Percentiles rank a stretch among this genome's conserved stretches.
Conservation (phyloP, 371 early-diverging fungal genomes). For the Furculomyces boomerangus region DNA sequence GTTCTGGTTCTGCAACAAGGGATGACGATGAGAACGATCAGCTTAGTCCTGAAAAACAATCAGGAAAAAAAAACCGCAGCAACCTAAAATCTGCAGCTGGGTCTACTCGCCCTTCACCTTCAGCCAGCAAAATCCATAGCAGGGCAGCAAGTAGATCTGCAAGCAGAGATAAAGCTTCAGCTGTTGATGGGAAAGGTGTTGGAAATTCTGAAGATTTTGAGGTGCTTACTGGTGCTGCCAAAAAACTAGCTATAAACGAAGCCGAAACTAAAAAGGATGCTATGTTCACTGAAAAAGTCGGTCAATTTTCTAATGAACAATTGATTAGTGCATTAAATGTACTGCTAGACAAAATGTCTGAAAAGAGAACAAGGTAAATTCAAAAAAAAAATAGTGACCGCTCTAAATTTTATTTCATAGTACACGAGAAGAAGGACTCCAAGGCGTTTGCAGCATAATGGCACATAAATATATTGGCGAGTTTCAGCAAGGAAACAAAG, state of each 20-base stretch:
- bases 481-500: conserved; percentile 17
- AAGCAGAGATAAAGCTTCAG: neutral
- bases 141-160: neutral
- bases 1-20: neutral
- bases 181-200: neutral
- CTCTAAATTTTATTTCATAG: conserved; percentile 7
- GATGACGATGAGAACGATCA: neutral
- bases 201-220: neutral
- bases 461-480: conserved; percentile 30
- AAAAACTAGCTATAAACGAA: neutral
- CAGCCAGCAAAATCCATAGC: neutral
- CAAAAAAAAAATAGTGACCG: neutral
- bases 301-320: neutral
- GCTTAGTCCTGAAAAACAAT: neutral
- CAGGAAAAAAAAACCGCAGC: neutral
- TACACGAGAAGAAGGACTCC: conserved; percentile 28
- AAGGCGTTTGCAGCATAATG: conserved; percentile 21
- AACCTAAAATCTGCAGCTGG: neutral
- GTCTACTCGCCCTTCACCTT: neutral
- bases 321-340: neutral
- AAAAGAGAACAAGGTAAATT: neutral
- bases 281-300: neutral
- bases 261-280: neutral
- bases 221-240: neutral
- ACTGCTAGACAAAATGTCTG: neutral